phyloP scores from a whole-genome alignment of 1,284 basidiomycete genomes.

The Neolentinus lepideus region DNA sequence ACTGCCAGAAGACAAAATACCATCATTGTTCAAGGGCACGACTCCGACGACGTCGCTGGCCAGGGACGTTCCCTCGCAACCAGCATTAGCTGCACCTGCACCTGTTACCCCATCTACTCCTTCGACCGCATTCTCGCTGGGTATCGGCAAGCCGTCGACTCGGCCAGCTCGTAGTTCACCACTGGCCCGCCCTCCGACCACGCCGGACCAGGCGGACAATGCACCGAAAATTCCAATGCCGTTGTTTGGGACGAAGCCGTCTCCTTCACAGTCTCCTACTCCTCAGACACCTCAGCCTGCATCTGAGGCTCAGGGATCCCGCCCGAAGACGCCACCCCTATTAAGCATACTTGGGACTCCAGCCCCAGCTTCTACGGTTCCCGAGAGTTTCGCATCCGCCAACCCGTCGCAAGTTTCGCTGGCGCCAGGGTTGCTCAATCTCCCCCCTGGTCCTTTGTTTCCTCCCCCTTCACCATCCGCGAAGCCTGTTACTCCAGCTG shows the following conservation, averaged over 20 bases:
- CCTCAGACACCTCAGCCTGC: constrained; percentile 12
- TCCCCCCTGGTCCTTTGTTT: constrained; percentile 5
- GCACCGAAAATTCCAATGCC: constrained; percentile 11
- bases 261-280: constrained; percentile 23
- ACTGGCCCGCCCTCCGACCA: constrained; percentile 41
- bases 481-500: constrained; percentile 4
- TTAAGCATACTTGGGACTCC: constrained; percentile 13
- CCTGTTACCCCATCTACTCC: constrained; percentile 19
- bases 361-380: constrained; percentile 12
- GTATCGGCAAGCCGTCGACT: constrained; percentile 44
- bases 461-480: constrained; percentile 4
- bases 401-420: not conserved
- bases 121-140: constrained; percentile 16
- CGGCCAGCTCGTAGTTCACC: constrained; percentile 59
- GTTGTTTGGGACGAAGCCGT: constrained; percentile 19
- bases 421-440: constrained; percentile 3
- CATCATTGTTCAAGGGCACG: constrained; percentile 14
- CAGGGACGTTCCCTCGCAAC: constrained; percentile 24
- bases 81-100: constrained; percentile 21
- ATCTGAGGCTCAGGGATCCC: constrained; percentile 15
- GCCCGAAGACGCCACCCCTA: constrained; percentile 25
- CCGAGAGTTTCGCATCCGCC: not conserved
- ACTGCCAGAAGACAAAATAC: constrained; percentile 3
- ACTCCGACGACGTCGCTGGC: constrained; percentile 54
- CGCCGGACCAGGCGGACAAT: constrained; percentile 28